A percentile compares a stretch with the other conserved stretches of the same genome.
phyloP scores from a whole-genome alignment of 352 stramenopile genomes.

The Blastocystis hominis region DNA sequence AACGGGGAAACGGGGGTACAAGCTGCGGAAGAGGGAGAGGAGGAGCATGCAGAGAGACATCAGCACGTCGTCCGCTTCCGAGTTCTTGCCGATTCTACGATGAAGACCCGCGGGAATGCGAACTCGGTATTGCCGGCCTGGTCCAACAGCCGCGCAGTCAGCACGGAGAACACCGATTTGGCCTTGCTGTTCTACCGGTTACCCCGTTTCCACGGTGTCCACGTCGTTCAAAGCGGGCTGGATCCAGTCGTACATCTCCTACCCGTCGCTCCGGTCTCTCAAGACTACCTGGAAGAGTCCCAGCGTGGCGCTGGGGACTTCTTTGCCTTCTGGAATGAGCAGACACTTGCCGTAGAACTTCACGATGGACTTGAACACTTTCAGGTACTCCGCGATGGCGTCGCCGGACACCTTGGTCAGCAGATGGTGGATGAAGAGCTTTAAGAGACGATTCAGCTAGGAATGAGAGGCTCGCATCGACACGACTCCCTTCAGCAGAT shows the following conservation, averaged over 20 bases:
- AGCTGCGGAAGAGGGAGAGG: not conserved
- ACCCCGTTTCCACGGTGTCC: not conserved
- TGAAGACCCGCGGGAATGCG: not conserved
- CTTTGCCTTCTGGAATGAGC: not conserved
- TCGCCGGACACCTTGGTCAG: not conserved
- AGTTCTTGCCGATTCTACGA: not conserved
- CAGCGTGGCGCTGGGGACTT: not conserved
- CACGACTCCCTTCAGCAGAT: not conserved
- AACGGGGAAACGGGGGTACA: not conserved
- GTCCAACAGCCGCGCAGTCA: not conserved
- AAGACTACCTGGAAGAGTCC: not conserved
- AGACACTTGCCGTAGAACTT: constrained; percentile 25
- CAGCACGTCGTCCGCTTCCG: constrained; percentile 5
- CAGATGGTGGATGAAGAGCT: not conserved
- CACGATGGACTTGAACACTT: not conserved
- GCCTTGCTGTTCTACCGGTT: not conserved
- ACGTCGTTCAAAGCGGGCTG: not conserved
- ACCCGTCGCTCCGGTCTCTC: not conserved
- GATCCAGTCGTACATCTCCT: not conserved
- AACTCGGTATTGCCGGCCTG: not conserved
- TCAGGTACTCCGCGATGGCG: constrained; percentile 4
- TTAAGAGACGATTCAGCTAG: not conserved
- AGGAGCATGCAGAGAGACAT: not conserved
- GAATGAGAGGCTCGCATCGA: not conserved
- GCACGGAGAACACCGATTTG: not conserved